A percentile compares a stretch with the other conserved stretches of the same genome.
Evolutionary conservation across 192 early-diverging fungal species (phyloP).

Genomic region (Podila epigama): DNA sequence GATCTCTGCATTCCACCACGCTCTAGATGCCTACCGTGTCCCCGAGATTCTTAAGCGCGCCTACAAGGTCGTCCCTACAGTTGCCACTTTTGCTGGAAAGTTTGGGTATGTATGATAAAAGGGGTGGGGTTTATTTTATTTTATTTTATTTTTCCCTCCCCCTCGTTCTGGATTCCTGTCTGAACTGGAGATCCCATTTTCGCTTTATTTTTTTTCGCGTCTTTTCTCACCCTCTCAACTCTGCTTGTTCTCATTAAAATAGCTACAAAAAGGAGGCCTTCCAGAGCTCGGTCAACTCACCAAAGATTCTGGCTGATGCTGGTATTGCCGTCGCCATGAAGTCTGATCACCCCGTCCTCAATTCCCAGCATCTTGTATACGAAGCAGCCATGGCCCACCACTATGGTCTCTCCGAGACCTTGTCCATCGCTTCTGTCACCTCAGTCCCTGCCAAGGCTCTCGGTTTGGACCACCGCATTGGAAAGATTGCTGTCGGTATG

Average conservation of each 20-base stretch:
- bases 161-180: too few relatives aligned
- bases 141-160: too few relatives aligned
- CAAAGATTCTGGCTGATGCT: constrained; percentile 67
- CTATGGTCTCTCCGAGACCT: constrained; percentile 69
- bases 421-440: constrained; percentile 71
- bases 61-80: constrained; percentile 64
- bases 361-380: constrained; percentile 76
- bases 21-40: constrained; percentile 76
- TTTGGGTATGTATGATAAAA: constrained; percentile 49
- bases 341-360: constrained; percentile 80
- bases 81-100: constrained; percentile 72
- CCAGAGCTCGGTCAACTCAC: constrained; percentile 63
- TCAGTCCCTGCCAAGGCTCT: constrained; percentile 73
- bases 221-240: neutral
- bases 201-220: too few relatives aligned
- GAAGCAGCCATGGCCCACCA: constrained; percentile 78
- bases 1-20: constrained; percentile 80
- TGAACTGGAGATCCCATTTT: too few relatives aligned
- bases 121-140: neutral
- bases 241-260: neutral
- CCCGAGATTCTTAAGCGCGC: constrained; percentile 67
- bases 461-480: constrained; percentile 73
- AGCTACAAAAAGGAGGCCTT: constrained; percentile 82
- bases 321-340: constrained; percentile 80
- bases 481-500: constrained; percentile 66